A percentile compares a stretch with the other conserved stretches of the same genome.
phyloP scores from a whole-genome alignment of 441 rosid species.

The Omphalea diandra region DNA sequence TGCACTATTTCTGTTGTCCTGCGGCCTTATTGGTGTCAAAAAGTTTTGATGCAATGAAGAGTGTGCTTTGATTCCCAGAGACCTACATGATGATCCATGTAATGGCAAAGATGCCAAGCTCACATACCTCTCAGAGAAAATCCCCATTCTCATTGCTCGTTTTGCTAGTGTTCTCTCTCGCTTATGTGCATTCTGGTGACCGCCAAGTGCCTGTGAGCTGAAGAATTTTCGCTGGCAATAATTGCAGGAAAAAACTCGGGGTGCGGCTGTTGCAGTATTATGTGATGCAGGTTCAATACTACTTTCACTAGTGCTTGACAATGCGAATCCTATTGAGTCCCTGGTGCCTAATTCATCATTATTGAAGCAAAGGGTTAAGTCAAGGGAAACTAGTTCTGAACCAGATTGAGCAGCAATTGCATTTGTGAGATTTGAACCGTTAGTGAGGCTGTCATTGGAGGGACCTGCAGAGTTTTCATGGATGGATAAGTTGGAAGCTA shows the following conservation, averaged over 20 bases:
- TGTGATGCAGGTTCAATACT: conserved; percentile 44
- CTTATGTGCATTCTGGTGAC: conserved; percentile 57
- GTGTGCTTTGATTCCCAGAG: conserved; percentile 49
- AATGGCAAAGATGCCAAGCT: conserved; percentile 43
- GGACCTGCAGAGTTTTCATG: conserved; percentile 35
- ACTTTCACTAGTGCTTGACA: conserved; percentile 63
- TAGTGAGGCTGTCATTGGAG: conserved; percentile 34
- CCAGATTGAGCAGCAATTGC: conserved; percentile 24
- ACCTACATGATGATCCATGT: conserved; percentile 37
- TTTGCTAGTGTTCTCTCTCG: conserved; percentile 52
- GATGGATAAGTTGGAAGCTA: conserved; percentile 59
- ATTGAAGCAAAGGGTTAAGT: conserved; percentile 48
- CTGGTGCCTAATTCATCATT: conserved; percentile 27
- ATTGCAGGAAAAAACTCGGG: conserved; percentile 50
- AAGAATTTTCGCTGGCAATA: conserved; percentile 52
- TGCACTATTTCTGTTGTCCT: conserved; percentile 25
- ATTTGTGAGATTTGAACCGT: conserved; percentile 26
- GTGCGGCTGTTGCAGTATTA: conserved; percentile 30
- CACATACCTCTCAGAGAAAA: conserved; percentile 43
- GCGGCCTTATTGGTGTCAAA: conserved; percentile 25
- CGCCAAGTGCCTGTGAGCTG: conserved; percentile 60
- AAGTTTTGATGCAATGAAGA: conserved; percentile 40
- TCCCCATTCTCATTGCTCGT: conserved; percentile 47
- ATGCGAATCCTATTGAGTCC: conserved; percentile 44
- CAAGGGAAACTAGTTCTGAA: conserved; percentile 41